Conservation (phyloP, 1,284 basidiomycete species). For the Trametes versicolor region DNA sequence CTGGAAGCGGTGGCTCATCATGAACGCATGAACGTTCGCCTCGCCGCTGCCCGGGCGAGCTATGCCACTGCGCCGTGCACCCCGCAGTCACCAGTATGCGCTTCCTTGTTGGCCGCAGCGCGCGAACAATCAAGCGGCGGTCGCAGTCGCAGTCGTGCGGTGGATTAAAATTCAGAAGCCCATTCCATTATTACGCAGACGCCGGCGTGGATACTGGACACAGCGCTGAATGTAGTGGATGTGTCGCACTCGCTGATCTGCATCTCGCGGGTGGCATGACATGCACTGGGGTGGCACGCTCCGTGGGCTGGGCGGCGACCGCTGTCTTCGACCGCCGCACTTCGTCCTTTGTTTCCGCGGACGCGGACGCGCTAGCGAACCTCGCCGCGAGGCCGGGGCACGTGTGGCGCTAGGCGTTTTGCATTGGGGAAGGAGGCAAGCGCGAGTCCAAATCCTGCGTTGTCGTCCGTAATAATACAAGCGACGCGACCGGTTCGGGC, state of each 20-base stretch:
- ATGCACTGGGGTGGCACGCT: conserved; percentile 15
- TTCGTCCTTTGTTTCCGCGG: background rate
- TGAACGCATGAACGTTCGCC: background rate
- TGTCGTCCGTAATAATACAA: background rate
- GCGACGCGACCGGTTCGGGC: conserved; percentile 21
- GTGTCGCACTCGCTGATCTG: conserved; percentile 11
- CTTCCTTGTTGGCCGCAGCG: conserved; percentile 14
- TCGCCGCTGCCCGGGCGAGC: background rate
- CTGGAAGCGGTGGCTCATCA: conserved; percentile 10
- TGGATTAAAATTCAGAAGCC: too few species aligned
- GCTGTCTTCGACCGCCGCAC: conserved; percentile 14
- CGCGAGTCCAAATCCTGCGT: conserved; percentile 14
- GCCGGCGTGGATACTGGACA: too few species aligned
- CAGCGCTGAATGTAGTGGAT: conserved; percentile 4
- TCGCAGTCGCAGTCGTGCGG: conserved; percentile 12
- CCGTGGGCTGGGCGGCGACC: conserved; percentile 3
- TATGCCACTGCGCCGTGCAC: conserved; percentile 1
- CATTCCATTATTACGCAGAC: background rate
- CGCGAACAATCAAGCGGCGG: conserved; percentile 13
- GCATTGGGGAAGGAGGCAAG: conserved; percentile 3
- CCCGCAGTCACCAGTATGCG: conserved; percentile 16
- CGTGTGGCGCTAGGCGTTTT: conserved; percentile 14
- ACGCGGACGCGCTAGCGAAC: background rate
- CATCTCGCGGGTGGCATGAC: conserved; percentile 12
- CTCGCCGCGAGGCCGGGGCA: conserved; percentile 6